Base-by-base conservation (phyloP, 306 rosid species). In the Gastrolobium villosum region DNA sequence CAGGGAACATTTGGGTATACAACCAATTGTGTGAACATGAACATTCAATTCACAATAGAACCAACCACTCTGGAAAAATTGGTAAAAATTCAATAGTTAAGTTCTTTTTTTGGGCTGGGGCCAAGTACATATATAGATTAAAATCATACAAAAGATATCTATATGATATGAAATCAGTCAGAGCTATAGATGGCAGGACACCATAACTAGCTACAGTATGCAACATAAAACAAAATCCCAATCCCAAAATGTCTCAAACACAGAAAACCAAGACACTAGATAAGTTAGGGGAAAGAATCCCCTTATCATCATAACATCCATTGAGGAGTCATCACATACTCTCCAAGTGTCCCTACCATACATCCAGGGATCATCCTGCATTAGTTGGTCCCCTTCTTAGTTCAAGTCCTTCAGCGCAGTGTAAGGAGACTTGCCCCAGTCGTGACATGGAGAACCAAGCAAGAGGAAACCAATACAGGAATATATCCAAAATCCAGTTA, bases 401-500 rank as follows among this genome's bases (percentile, higher is more conserved):
- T 86, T 87, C 89, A 84, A 68, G 74, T 85, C 92, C 89, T 79
- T 66, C 65, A 78, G 78, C 82, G 86, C 79, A 75, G 85, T 70
- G 84, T 54, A 86, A 82, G 81, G 84, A 79, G 70, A 82, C 84
- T 13, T 74, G 84, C 75, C 82, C 88, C 79, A 46, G 84, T 80
- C 82, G 74, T 20, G 76, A 86, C 66, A 67, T 83, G 84, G 85
- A 86, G 87, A 78, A 86, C 90, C 80, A 86, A 86, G 81, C 84
- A 88, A 84, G 87, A 89, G 90, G 90, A 84, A 86, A 88, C 97
- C 82, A 73, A 87, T 90, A 84, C 89, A 88, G 86, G 88, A 76
- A 86, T 78, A 45, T 56, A 89, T 76, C 81, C 89, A 78, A 80
- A 74, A 84, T 68, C 87, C 82, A 77, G 93, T 79, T 13, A 83